Percentiles rank a stretch among this genome's conserved stretches.
phyloP scores from a whole-genome alignment of 106 monocot genomes.

The Triglochin maritima region DNA sequence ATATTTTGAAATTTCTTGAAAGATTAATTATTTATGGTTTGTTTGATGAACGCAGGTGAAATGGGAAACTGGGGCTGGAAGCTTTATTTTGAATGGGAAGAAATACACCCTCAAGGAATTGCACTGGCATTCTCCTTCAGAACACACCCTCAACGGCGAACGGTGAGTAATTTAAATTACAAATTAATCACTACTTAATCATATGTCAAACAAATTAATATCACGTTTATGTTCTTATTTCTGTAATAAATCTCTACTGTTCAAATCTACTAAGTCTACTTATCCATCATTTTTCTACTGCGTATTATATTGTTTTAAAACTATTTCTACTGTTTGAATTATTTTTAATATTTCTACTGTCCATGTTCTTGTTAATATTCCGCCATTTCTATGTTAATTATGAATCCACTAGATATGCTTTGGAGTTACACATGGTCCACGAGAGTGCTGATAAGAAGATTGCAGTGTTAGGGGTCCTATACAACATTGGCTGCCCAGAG shows the following conservation, averaged over 20 bases:
- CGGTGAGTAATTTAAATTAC: conserved; percentile 1
- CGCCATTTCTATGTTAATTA: background rate
- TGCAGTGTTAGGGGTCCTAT: conserved; percentile 35
- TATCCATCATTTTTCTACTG: too few species aligned
- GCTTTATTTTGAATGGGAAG: conserved; percentile 25
- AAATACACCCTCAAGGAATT: conserved; percentile 29
- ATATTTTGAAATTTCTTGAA: too few species aligned
- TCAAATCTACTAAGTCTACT: background rate
- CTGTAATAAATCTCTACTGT: too few species aligned
- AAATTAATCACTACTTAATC: too few species aligned
- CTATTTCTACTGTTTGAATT: too few species aligned
- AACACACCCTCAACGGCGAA: conserved; percentile 47
- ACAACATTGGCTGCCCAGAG: background rate
- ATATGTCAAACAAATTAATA: too few species aligned
- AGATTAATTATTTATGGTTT: background rate
- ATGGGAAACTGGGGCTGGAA: conserved; percentile 22
- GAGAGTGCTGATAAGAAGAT: conserved; percentile 19
- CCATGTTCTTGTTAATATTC: too few species aligned
- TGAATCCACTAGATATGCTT: conserved; percentile 13
- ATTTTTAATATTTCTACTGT: too few species aligned
- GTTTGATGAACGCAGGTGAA: conserved; percentile 17
- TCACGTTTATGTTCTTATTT: background rate
- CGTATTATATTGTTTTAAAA: too few species aligned
- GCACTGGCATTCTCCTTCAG: conserved; percentile 62
- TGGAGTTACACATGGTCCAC: conserved; percentile 60